phyloP scores from a whole-genome alignment of 345 rosid genomes.

The Hirschfeldia incana region DNA sequence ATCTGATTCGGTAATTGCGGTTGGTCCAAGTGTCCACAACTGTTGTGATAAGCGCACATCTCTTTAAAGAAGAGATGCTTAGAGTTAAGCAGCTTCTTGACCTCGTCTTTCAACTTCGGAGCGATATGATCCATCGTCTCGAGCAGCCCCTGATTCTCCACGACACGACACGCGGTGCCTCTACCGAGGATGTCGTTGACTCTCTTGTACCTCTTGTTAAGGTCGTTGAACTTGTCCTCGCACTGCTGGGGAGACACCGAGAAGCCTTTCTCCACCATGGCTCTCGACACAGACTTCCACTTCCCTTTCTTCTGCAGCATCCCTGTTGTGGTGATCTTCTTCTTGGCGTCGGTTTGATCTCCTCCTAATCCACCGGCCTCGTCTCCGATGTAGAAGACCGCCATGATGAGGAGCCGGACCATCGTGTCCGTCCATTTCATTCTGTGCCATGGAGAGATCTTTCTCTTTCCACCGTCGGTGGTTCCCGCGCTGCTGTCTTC shows the following conservation, averaged over 20 bases:
- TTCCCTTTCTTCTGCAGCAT: slow-evolving; percentile 94
- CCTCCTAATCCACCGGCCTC: slow-evolving; percentile 54
- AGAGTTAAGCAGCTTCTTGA: slow-evolving; percentile 75
- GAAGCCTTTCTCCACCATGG: slow-evolving; percentile 96
- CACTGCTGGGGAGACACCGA: slow-evolving; percentile 98
- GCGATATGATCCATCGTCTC: slow-evolving; percentile 75
- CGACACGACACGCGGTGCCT: slow-evolving; percentile 90
- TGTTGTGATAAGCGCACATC: slow-evolving; percentile 96
- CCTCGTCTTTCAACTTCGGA: slow-evolving; percentile 82
- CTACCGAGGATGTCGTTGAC: slow-evolving; percentile 95
- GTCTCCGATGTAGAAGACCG: slow-evolving; percentile 90
- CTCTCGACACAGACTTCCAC: slow-evolving; percentile 94
- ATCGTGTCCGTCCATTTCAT: slow-evolving; percentile 98
- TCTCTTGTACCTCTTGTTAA: slow-evolving; percentile 97
- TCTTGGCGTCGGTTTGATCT: slow-evolving; percentile 52
- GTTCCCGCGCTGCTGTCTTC: slow-evolving; percentile 56
- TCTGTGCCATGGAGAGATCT: slow-evolving; percentile 84
- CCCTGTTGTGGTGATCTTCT: slow-evolving; percentile 39
- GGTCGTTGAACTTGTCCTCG: slow-evolving; percentile 93
- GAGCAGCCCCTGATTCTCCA: slow-evolving; percentile 84
- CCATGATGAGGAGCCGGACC: slow-evolving; percentile 85
- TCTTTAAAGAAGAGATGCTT: slow-evolving; percentile 91
- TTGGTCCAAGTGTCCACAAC: slow-evolving; percentile 61
- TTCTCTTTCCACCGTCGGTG: slow-evolving; percentile 49
- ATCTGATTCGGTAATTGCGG: slow-evolving; percentile 16